Percentiles rank a stretch among this genome's conserved stretches.
These are phyloP conservation scores for Solanum dulcamara DNA, from an alignment of 257 asterid genomes.

Conservation along the genomic window DNA sequence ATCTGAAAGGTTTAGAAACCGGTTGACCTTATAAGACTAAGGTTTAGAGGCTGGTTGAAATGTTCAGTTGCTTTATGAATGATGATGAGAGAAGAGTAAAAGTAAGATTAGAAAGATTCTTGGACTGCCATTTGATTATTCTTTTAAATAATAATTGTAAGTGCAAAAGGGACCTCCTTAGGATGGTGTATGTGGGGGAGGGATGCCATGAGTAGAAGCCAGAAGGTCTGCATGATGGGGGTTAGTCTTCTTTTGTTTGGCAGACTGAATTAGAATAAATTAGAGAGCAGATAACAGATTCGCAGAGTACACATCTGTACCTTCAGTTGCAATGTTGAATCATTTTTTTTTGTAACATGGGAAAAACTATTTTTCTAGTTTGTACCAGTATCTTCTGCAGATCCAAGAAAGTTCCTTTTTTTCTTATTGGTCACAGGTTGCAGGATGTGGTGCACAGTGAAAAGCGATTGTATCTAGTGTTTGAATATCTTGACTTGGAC, in stretches of 20 bases:
- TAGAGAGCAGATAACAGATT: background rate
- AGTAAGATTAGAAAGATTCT: background rate
- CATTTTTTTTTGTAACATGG: background rate
- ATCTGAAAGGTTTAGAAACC: background rate
- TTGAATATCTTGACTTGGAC: constrained; percentile 96
- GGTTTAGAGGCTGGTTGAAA: background rate
- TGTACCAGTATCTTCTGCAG: background rate
- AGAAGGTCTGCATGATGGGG: background rate
- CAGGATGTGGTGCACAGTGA: constrained; percentile 98
- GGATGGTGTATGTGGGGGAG: background rate
- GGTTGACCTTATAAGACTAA: background rate
- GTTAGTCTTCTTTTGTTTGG: background rate
- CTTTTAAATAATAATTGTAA: background rate
- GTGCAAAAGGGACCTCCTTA: background rate
- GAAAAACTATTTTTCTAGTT: background rate
- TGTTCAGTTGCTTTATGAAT: background rate
- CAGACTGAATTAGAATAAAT: background rate
- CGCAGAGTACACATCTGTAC: background rate
- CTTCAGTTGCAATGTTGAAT: background rate
- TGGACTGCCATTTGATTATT: background rate
- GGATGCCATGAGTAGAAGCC: background rate
- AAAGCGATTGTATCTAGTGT: constrained; percentile 80
- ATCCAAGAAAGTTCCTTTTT: background rate
- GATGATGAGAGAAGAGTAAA: background rate
- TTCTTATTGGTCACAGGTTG: constrained; percentile 43